Evolutionary conservation across 495 filamentous ascomycete genomes (phyloP).

Genomic region (Aspergillus hancockii): DNA sequence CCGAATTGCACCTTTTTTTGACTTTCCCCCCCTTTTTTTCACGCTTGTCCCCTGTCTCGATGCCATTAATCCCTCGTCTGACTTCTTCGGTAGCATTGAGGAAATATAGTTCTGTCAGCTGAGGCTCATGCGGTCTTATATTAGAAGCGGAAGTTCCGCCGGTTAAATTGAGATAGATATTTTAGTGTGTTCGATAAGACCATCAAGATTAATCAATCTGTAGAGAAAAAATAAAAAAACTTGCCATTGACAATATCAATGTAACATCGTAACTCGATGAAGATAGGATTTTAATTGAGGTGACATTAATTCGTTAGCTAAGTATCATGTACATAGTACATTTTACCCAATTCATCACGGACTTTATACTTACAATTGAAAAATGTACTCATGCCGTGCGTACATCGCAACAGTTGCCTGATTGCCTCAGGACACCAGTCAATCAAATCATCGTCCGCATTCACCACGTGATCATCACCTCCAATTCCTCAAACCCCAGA

Average conservation of each 20-base stretch:
- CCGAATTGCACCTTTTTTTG: not conserved
- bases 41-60: not conserved
- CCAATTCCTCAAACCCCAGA: conserved; percentile 17
- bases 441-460: not conserved
- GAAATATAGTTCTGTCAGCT: not conserved
- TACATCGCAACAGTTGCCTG: conserved; percentile 1
- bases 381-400: not conserved
- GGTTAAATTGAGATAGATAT: not conserved
- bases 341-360: not conserved
- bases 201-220: conserved; percentile 12
- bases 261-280: not conserved
- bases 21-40: not conserved
- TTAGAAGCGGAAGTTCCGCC: not conserved
- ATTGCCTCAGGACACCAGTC: conserved; percentile 7
- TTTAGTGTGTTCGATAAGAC: conserved; percentile 11
- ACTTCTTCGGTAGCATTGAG: not conserved
- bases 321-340: not conserved
- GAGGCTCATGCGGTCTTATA: not conserved
- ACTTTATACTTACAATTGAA: not conserved
- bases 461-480: conserved; percentile 29
- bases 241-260: not conserved
- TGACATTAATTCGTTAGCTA: not conserved
- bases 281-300: conserved; percentile 1
- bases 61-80: not conserved
- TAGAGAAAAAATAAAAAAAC: not conserved